These are phyloP conservation scores for Deinandra increscens DNA, from an alignment of 129 eudicot genomes.

Conservation along the genomic window DNA sequence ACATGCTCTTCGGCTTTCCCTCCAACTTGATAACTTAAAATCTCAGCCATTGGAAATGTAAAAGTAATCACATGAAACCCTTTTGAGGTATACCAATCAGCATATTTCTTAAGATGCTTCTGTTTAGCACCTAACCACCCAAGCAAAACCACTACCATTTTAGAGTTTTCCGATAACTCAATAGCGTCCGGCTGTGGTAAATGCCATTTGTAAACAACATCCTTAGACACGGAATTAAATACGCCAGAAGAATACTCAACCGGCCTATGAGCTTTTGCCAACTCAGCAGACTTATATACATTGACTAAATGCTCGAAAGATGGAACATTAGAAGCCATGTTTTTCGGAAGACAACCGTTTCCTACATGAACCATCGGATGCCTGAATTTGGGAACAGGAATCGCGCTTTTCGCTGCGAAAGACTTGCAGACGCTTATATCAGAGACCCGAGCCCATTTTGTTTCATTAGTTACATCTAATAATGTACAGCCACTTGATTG, in stretches of 20 bases:
- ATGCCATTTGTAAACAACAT: conserved; percentile 83
- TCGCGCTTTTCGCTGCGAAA: conserved; percentile 39
- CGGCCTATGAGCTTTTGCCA: conserved; percentile 62
- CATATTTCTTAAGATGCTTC: conserved; percentile 87
- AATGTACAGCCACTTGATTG: conserved; percentile 40
- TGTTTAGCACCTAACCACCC: conserved; percentile 99
- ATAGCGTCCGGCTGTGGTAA: conserved; percentile 59
- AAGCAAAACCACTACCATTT: conserved; percentile 80
- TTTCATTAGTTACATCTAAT: conserved; percentile 21
- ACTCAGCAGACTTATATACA: conserved; percentile 59
- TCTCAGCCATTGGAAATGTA: conserved; percentile 84
- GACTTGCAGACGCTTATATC: conserved; percentile 53
- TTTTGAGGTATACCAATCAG: conserved; percentile 88
- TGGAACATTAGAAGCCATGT: conserved; percentile 35
- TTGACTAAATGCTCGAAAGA: conserved; percentile 43
- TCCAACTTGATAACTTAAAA: conserved; percentile 80
- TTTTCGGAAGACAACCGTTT: conserved; percentile 25
- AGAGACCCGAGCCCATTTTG: conserved; percentile 49
- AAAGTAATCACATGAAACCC: conserved; percentile 94
- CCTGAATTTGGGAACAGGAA: conserved; percentile 56
- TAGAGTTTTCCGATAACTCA: conserved; percentile 58
- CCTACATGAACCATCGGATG: conserved; percentile 20
- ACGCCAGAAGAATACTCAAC: conserved; percentile 26
- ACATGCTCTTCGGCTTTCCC: conserved; percentile 86
- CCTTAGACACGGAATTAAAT: conserved; percentile 37